Evolutionary conservation across 495 filamentous ascomycete species (phyloP).

Genomic region (Penicillium cataractarum): DNA sequence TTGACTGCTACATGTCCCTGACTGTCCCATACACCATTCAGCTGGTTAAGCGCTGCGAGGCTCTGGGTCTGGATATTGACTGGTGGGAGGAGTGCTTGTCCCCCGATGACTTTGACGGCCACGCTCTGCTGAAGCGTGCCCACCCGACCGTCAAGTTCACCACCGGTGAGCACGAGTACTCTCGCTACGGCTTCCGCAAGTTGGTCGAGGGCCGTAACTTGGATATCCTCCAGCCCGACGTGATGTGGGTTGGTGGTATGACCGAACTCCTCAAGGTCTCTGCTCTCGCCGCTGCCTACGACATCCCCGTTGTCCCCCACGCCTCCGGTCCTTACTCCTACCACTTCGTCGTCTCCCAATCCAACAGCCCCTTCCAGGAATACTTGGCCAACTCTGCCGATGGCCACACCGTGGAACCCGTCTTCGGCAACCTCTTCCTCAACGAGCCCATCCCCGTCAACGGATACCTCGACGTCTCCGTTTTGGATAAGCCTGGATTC

Average conservation of each 20-base stretch:
- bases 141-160: slow-evolving; percentile 93
- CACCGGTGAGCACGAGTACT: slow-evolving; percentile 93
- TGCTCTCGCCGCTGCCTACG: slow-evolving; percentile 86
- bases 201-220: slow-evolving; percentile 88
- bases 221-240: slow-evolving; percentile 91
- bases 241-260: slow-evolving; percentile 95
- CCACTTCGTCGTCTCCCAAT: slow-evolving; percentile 89
- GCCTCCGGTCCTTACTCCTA: slow-evolving; percentile 92
- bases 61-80: slow-evolving; percentile 81
- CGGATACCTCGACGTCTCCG: slow-evolving; percentile 74
- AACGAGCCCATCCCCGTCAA: slow-evolving; percentile 88
- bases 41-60: slow-evolving; percentile 78
- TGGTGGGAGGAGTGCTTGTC: slow-evolving; percentile 96
- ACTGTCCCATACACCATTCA: slow-evolving; percentile 92
- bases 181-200: slow-evolving; percentile 90
- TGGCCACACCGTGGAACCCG: slow-evolving; percentile 82
- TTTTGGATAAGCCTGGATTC: slow-evolving; percentile 89
- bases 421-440: slow-evolving; percentile 87
- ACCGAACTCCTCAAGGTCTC: slow-evolving; percentile 90
- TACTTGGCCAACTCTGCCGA: slow-evolving; percentile 91
- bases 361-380: slow-evolving; percentile 91
- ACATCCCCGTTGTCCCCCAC: slow-evolving; percentile 92
- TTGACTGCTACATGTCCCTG: slow-evolving; percentile 96
- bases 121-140: slow-evolving; percentile 82
- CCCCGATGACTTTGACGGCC: slow-evolving; percentile 89